A percentile compares a stretch with the other conserved stretches of the same genome.
phyloP scores from a whole-genome alignment of 371 early-diverging fungal genomes.

The Nosema muscidifuracis region DNA sequence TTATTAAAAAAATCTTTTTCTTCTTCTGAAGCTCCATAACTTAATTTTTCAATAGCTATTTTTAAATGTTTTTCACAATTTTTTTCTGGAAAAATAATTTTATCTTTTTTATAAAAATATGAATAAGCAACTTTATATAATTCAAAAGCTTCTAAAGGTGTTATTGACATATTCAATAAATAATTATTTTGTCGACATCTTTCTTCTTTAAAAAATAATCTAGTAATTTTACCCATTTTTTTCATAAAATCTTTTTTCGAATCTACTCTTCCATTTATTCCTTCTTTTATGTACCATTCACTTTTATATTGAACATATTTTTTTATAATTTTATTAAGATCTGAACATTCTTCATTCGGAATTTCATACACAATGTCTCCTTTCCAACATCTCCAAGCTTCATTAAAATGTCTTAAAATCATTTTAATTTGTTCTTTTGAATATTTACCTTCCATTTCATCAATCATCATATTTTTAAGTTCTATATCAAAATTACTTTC shows the following conservation, averaged over 20 bases:
- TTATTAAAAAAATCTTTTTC: conserved; percentile 90
- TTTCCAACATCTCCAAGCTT: conserved; percentile 97
- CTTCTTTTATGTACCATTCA: conserved; percentile 89
- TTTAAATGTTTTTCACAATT: conserved; percentile 90
- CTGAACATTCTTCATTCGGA: conserved; percentile 68
- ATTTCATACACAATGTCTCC: conserved; percentile 73
- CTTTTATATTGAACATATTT: conserved; percentile 93
- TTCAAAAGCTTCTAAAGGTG: conserved; percentile 77
- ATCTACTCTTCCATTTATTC: conserved; percentile 21
- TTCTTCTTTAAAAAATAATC: conserved; percentile 93
- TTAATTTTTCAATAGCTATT: conserved; percentile 82
- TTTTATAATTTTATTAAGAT: conserved; percentile 91
- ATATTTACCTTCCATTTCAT: conserved; percentile 92
- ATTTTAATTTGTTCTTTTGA: conserved; percentile 81
- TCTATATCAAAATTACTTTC: conserved; percentile 93
- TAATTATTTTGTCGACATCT: conserved; percentile 95
- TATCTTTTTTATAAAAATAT: conserved; percentile 90
- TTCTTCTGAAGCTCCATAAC: conserved; percentile 86
- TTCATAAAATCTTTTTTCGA: conserved; percentile 85
- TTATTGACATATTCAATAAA: conserved; percentile 62
- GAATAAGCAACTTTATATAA: conserved; percentile 69
- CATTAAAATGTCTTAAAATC: conserved; percentile 85
- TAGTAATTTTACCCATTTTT: conserved; percentile 89
- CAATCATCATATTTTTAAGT: conserved; percentile 85
- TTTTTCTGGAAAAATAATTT: conserved; percentile 96